Evolutionary conservation across 495 filamentous ascomycete species (phyloP).

Genomic region (Penicillium simplicissimum): DNA sequence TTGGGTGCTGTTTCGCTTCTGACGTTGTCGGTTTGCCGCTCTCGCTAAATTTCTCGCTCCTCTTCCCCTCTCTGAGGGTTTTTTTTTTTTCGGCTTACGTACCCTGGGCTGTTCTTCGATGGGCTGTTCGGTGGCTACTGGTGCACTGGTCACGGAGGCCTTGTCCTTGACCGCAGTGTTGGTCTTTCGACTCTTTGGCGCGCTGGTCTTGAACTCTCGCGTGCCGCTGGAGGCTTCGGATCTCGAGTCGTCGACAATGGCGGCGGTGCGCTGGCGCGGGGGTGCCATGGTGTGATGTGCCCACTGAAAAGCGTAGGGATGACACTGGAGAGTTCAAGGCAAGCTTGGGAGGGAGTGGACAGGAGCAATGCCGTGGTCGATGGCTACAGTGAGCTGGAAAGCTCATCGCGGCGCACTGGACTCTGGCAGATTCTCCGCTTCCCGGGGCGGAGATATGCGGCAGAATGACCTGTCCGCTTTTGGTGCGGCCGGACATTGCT

Average conservation of each 20-base stretch:
- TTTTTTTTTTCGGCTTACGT: constrained; percentile 17
- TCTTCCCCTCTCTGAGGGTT: constrained; percentile 3
- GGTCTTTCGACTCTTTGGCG: constrained; percentile 38
- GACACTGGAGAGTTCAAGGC: constrained; percentile 15
- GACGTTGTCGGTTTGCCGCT: constrained; percentile 2
- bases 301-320: constrained; percentile 7
- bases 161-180: constrained; percentile 32
- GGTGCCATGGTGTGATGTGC: constrained; percentile 40
- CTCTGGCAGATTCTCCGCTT: constrained; percentile 29
- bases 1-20: not conserved
- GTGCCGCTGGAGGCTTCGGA: constrained; percentile 56
- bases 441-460: constrained; percentile 37
- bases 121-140: constrained; percentile 28
- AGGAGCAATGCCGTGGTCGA: constrained; percentile 8
- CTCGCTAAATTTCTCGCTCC: not conserved
- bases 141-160: constrained; percentile 40
- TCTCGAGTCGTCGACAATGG: constrained; percentile 51
- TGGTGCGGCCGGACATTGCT: constrained; percentile 15
- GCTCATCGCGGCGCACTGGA: constrained; percentile 12
- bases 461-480: constrained; percentile 35
- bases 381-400: constrained; percentile 1
- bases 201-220: constrained; percentile 43
- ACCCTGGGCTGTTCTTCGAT: constrained; percentile 38
- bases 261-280: constrained; percentile 47
- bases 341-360: not conserved